These are phyloP conservation scores for Amphicarpaea edgeworthii DNA, from an alignment of 306 rosid species.

Conservation along the genomic window DNA sequence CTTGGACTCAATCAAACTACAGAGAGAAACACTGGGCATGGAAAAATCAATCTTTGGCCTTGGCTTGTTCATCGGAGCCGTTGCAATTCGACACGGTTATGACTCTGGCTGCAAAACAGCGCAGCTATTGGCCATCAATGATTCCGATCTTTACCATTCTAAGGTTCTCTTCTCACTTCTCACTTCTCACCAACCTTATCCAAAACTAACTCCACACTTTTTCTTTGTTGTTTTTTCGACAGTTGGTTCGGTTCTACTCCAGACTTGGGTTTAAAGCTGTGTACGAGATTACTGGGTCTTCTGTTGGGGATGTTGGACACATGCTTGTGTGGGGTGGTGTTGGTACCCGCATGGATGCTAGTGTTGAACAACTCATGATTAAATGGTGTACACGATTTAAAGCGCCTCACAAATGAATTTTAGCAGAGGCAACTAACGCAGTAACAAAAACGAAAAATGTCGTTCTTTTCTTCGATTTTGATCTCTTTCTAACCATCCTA, in stretches of 20 bases:
- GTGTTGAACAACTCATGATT: constrained; percentile 64
- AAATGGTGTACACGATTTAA: constrained; percentile 87
- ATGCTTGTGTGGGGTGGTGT: constrained; percentile 93
- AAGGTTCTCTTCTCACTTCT: constrained; percentile 64
- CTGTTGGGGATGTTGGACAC: constrained; percentile 65
- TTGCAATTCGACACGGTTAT: constrained; percentile 79
- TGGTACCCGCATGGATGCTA: constrained; percentile 88
- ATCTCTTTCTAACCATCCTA: neutral
- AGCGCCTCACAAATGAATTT: constrained; percentile 14
- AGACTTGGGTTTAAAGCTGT: constrained; percentile 81
- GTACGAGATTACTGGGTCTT: constrained; percentile 75
- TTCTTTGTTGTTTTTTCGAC: constrained; percentile 5
- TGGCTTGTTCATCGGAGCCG: constrained; percentile 90
- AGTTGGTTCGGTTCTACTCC: constrained; percentile 81
- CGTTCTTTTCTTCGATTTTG: neutral
- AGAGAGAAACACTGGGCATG: constrained; percentile 77
- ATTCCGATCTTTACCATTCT: constrained; percentile 78
- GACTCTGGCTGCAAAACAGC: constrained; percentile 76
- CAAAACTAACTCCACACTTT: neutral
- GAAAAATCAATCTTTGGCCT: constrained; percentile 90
- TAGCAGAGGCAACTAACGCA: neutral
- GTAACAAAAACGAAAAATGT: neutral
- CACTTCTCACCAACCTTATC: constrained; percentile 40
- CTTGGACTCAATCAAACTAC: constrained; percentile 80
- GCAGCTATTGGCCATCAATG: constrained; percentile 85